These are phyloP conservation scores for Epithemia pelagica DNA, from an alignment of 108 stramenopile genomes.

Conservation along the genomic window DNA sequence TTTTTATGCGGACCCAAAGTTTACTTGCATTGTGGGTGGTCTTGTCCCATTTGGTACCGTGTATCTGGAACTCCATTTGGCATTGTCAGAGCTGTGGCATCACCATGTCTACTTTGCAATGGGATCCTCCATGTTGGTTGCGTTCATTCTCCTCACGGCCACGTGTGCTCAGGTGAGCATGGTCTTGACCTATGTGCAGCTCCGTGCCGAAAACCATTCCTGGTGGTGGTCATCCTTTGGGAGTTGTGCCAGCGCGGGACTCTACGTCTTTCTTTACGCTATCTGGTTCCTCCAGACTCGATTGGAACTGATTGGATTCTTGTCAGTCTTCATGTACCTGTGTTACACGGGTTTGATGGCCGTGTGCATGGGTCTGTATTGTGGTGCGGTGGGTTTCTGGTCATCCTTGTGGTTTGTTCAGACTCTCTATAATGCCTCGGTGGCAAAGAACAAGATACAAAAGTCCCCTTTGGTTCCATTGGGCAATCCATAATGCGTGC, in stretches of 20 bases:
- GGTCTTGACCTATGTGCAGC: conserved; percentile 96
- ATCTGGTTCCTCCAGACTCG: conserved; percentile 85
- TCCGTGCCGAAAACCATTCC: conserved; percentile 94
- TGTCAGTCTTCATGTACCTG: conserved; percentile 88
- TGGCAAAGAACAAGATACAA: conserved; percentile 72
- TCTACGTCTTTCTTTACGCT: conserved; percentile 93
- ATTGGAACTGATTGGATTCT: conserved; percentile 76
- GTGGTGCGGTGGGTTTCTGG: conserved; percentile 88
- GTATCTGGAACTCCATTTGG: conserved; percentile 97
- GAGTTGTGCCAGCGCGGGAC: conserved; percentile 85
- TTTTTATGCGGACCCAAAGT: conserved; percentile 71
- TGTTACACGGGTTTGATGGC: conserved; percentile 96
- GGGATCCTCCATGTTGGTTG: conserved; percentile 92
- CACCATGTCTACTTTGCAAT: conserved; percentile 98
- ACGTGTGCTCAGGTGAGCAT: conserved; percentile 95
- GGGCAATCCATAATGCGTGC: too few species aligned
- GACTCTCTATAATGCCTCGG: conserved; percentile 44
- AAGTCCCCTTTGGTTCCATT: too few species aligned
- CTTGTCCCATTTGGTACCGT: conserved; percentile 96
- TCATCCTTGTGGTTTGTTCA: conserved; percentile 69
- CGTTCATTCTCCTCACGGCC: conserved; percentile 87
- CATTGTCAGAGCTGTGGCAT: conserved; percentile 95
- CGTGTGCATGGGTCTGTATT: conserved; percentile 79
- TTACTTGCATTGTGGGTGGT: conserved; percentile 51
- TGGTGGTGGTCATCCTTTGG: conserved; percentile 99